phyloP scores from a whole-genome alignment of 148 eudicot species.

The Limonium bicolor region DNA sequence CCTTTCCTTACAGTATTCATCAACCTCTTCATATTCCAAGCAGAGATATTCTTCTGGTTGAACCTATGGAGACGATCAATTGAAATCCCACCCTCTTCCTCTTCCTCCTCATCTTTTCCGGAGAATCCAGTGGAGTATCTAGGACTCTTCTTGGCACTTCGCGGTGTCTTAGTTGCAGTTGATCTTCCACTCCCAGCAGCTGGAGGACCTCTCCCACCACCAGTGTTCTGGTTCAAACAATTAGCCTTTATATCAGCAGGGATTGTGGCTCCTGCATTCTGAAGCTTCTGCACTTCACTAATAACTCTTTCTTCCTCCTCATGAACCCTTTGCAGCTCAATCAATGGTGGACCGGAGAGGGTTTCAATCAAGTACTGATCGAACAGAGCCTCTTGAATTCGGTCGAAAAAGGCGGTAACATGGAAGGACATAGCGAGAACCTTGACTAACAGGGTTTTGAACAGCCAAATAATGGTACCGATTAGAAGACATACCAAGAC shows the following conservation, averaged over 20 bases:
- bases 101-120: slow-evolving; percentile 28
- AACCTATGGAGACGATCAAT: slow-evolving; percentile 73
- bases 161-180: slow-evolving; percentile 13
- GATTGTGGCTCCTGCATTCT: slow-evolving; percentile 42
- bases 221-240: slow-evolving; percentile 23
- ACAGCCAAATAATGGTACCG: slow-evolving; percentile 46
- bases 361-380: slow-evolving; percentile 69
- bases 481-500: slow-evolving; percentile 44
- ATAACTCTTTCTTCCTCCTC: slow-evolving; percentile 53
- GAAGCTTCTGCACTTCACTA: slow-evolving; percentile 44
- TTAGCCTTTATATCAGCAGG: slow-evolving; percentile 49
- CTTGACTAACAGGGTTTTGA: slow-evolving; percentile 57
- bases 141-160: slow-evolving; percentile 21
- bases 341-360: slow-evolving; percentile 45
- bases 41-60: slow-evolving; percentile 81
- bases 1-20: slow-evolving; percentile 59
- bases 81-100: slow-evolving; percentile 33
- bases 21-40: slow-evolving; percentile 97
- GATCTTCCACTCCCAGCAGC: slow-evolving; percentile 30
- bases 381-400: slow-evolving; percentile 70
- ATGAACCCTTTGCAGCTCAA: slow-evolving; percentile 29
- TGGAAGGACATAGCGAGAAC: slow-evolving; percentile 47
- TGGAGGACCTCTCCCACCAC: slow-evolving; percentile 15
- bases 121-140: slow-evolving; percentile 6
- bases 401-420: slow-evolving; percentile 56